Evolutionary conservation across 768 basidiomycete genomes (phyloP), one percentile per base, ranked within the genome.

Genomic region (Cubamyces sp.): DNA sequence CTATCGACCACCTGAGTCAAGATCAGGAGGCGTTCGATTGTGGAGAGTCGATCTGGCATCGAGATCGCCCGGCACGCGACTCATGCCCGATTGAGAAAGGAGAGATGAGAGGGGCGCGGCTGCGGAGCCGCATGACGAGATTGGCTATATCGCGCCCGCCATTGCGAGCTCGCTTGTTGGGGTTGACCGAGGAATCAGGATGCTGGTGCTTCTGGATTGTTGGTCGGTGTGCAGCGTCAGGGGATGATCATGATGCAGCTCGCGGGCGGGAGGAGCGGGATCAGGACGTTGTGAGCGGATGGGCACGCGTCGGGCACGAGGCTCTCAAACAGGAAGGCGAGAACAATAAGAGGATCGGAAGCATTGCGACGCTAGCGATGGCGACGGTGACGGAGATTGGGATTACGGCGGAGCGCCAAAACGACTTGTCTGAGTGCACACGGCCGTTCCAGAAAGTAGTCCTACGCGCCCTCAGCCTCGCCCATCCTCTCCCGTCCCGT

Each of bases 281-380:
- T 30, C 26, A 48, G 34, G 45, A 34, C 45, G 53, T 42, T 50
- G n/a, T 18, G 58, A 57, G 28, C 52, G 48, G 40, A 21, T 12
- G 39, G 28, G 54, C 54, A 64, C 50, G 62, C 61, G 61, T 47
- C 23, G 51, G 60, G 43, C 67, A 69, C 64, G 70, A 69, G 70
- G 68, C 66, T 67, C 62, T 61, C 66, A 57, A 64, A 58, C 66
- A 54, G 61, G 60, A 57, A 62, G 60, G 67, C 64, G 60, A 67
- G 60, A 68, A 68, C 67, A 70, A 68, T 68, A 68, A 68, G 69
- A 62, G 55, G n/a, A 52, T 48, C 43, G 59, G 62, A 53, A 58
- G 57, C 59, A 57, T 25, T 57, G 64, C 64, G 57, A 63, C 64
- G 64, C 62, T 46, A 48, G 60, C 58, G 62, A 59, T 55, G 50